Evolutionary conservation across 352 stramenopile species (phyloP), one percentile per base, ranked within the genome.

Genomic region (Globisporangium megalacanthum): DNA sequence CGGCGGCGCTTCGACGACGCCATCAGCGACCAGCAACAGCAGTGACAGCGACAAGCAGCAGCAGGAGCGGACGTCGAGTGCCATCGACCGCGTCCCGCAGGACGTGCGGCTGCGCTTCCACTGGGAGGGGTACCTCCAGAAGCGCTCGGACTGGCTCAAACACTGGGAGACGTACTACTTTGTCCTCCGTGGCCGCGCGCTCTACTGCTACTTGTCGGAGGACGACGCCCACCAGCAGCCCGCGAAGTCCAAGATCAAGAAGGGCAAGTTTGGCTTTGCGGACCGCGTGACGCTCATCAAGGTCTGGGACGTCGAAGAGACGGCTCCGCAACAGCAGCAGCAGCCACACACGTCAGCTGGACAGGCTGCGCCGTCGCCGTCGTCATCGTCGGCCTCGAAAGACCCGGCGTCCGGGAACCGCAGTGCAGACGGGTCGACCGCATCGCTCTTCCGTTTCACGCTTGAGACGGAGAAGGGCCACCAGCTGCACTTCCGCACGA

Each of bases 81-180:
- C 52, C 20, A 17, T 17, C 20, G 52, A 59, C 37, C 63, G 42
- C 44, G 45, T 68, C 54, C 70, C 67, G 33, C 49, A 68, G 13
- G 65, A 72, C 46, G 73, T 86, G 46, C 76, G 64, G 20, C 61
- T 88, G 47, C 72, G 69, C 15, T 83, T 81, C 62, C 80, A 94
- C 60, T 94, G 83, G 83, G 83, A 89, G 53, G 85, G 85, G 37
- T 94, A 94, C 55, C 70, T 94, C 15, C 83, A 93, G 74, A 94
- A 94, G 66, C 79, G 83, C 62, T 91, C 79, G 50, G 85, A 94
- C 69, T 94, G 85, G 85, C 80, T 94, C 56, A 94, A 93, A 69
- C 83, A 94, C 66, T 93, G 83, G 85, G 85, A 94, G 60, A 94
- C 81, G 42, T 94, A 92, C 73, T 94, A 90, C 65, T 91, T 94